Evolutionary conservation across 176 grass and related monocot genomes (phyloP), one percentile per base, ranked within the genome.

Genomic region (Avena atlantica): DNA sequence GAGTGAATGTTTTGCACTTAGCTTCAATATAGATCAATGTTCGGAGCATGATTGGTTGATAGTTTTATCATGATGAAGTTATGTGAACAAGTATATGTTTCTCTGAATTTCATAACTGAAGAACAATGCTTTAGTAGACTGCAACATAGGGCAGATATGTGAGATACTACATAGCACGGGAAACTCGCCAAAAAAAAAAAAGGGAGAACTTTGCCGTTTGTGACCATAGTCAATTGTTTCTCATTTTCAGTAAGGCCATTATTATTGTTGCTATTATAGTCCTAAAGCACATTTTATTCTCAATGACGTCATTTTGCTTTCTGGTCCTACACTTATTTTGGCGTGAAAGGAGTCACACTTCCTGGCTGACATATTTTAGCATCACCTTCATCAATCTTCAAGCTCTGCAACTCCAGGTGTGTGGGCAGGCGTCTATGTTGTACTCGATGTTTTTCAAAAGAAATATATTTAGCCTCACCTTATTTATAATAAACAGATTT

Each of bases 21-120:
- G 72, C 73, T 75, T 75, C 47, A 52, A 50, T 52, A 75, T 27
- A 50, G 21, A 52, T 75, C 47, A 75, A 51, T 27, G 47, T 52
- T 51, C 14, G 13, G 37, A 55, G 20, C 37, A 23, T 50, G 10
- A 51, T 52, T 53, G 27, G 55, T 84, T 59, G 3, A 37, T 42
- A 63, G 42, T 65, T 79, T 70, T 55, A 78, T 70, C 51, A 55
- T 21, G 69, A 56, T 72, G 9, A 67, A 60, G 51, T 4, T 60
- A 73, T 64, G 12, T 25, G 13, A 74, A 81, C 37, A 80, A 17
- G 12, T n/a, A 29, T 25, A 57, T 4, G 40, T 70, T 17, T 81
- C 61, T 12, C 10, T 79, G 58, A 15, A 71, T 63, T 64, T 79
- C 23, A 79, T 76, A 52, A 57, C 53, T 79, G 29, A 80, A 49